Base-by-base conservation (phyloP, 768 basidiomycete species). In the Boletellus ananiceps region DNA sequence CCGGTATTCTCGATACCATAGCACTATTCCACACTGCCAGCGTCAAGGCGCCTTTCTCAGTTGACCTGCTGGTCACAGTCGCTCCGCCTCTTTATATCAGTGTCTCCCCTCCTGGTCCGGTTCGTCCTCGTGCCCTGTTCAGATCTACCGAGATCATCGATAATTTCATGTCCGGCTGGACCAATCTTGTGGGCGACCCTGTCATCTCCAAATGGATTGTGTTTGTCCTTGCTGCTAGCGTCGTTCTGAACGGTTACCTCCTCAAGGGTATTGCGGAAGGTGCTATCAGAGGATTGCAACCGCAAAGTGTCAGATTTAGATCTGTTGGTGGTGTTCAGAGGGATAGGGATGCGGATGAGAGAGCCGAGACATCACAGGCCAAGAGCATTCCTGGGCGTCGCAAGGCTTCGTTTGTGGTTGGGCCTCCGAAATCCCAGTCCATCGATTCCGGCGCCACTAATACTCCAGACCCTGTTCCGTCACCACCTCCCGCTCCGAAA, bases 131-230 rank as follows among this genome's bases (percentile, higher is more conserved):
- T 40, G 50, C 63, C 36, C 60, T 57, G 56, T 54, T 62, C 62
- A 63, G 58, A 51, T 71, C 77, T 3, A 73, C 71, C 21, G 82
- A 84, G 50, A 70, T 80, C 18, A 71, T 95, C 46, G 92, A 94
- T 51, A 76, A 80, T 52, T 94, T 94, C 74, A 89, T 96, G 88
- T 81, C 81, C 37, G 78, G 81, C 4, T 97, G 94, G 94, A 90
- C 91, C 8, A 72, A 74, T 13, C 83, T 97, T 56, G 92, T 97
- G 44, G 93, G 93, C 33, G 95, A 99, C 62, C 95, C 95, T 1
- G 81, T 97, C 44, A 71, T 98, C 53, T 85, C 82, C 60, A 98
- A 98, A 72, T 94, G 91, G 88, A 93, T 98, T 63, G 89, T 97
- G 42, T 77, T 90, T 48, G 76, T 88, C 14, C 80, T 99, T 19